Conservation (phyloP, 2,329 filamentous ascomycete genomes). For the Venturia aucupariae region DNA sequence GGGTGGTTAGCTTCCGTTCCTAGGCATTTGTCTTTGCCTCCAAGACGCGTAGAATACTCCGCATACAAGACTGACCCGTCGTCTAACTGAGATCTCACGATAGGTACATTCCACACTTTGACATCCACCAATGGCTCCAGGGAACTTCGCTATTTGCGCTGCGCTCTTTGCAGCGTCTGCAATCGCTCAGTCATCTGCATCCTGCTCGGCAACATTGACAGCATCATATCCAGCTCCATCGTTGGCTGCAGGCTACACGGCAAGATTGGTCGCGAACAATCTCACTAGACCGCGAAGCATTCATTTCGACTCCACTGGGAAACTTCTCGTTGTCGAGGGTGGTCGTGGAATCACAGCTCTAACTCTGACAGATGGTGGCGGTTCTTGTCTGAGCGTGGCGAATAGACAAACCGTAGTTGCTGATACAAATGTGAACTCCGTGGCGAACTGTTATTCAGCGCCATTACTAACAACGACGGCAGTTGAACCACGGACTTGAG, state of each 20-base stretch:
- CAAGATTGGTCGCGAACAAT: constrained; percentile 31
- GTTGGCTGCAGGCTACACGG: constrained; percentile 33
- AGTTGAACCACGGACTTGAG: constrained; percentile 44
- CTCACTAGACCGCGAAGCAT: constrained; percentile 32
- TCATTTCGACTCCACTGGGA: constrained; percentile 30
- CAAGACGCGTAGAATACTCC: neutral
- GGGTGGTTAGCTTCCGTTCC: neutral
- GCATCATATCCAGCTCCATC: constrained; percentile 32
- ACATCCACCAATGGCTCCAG: neutral
- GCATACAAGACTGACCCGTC: neutral
- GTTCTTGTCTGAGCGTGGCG: constrained; percentile 20
- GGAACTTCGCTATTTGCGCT: neutral
- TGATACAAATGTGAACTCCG: constrained; percentile 16
- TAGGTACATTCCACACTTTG: neutral
- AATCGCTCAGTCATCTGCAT: constrained; percentile 13
- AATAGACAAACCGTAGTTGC: constrained; percentile 21
- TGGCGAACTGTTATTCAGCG: neutral
- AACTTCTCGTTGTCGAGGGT: constrained; percentile 33
- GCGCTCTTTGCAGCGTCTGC: constrained; percentile 28
- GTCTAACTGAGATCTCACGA: neutral
- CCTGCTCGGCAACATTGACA: constrained; percentile 16
- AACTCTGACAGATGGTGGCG: constrained; percentile 28
- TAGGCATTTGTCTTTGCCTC: neutral
- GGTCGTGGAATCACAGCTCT: constrained; percentile 31
- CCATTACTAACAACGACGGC: neutral